A percentile compares a stretch with the other conserved stretches of the same genome.
Conservation (phyloP, 176 grass and related monocot genomes). For the Otatea glauca region DNA sequence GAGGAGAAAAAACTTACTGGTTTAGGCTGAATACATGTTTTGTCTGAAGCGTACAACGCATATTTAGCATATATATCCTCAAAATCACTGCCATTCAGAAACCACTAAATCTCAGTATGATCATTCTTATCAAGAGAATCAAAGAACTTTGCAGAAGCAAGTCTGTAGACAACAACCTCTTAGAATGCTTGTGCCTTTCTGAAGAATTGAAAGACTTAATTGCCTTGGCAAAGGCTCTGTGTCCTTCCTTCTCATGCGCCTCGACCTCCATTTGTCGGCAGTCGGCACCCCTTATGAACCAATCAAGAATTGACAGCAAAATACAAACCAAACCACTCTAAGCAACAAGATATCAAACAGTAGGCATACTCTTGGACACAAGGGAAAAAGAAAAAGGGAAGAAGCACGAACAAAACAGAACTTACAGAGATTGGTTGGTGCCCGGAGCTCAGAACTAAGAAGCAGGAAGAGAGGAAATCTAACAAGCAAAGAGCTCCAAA, state of each 20-base stretch:
- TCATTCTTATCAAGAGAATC: neutral
- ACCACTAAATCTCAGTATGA: conserved; percentile 21
- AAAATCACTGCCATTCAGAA: conserved; percentile 65
- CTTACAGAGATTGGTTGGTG: conserved; percentile 49
- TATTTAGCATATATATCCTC: conserved; percentile 52
- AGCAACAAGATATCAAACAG: conserved; percentile 32
- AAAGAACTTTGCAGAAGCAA: conserved; percentile 31
- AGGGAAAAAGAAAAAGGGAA: conserved; percentile 28
- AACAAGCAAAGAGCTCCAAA: conserved; percentile 43
- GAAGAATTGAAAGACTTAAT: conserved; percentile 49
- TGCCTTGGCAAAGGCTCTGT: conserved; percentile 50
- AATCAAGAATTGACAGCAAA: conserved; percentile 49
- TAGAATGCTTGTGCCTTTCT: conserved; percentile 57
- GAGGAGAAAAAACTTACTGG: conserved; percentile 39
- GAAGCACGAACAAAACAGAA: conserved; percentile 1
- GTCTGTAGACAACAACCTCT: conserved; percentile 56
- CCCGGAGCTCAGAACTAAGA: conserved; percentile 37
- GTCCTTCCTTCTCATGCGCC: conserved; percentile 57
- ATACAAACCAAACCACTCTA: conserved; percentile 6
- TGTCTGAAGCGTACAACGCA: conserved; percentile 47
- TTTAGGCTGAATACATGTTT: conserved; percentile 46
- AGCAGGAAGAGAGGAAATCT: conserved; percentile 34
- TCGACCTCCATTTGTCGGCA: conserved; percentile 54
- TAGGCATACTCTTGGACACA: conserved; percentile 9
- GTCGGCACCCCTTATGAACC: neutral